Evolutionary conservation across 1,284 basidiomycete species (phyloP).

Genomic region (Cutaneotrichosporon daszewskae): DNA sequence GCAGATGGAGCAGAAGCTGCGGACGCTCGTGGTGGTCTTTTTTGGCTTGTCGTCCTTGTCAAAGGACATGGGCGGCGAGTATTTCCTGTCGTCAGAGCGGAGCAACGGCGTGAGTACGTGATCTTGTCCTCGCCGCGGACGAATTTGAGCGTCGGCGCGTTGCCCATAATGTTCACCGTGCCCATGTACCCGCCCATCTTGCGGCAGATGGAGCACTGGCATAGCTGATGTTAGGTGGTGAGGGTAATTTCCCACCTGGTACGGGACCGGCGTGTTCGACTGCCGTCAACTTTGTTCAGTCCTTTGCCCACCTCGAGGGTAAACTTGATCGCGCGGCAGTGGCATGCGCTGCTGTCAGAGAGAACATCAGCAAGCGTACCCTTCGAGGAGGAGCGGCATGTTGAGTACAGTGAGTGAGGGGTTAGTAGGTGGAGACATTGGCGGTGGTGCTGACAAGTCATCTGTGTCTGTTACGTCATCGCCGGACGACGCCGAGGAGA

Average conservation of each 20-base stretch:
- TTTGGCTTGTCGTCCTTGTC: conserved; percentile 37
- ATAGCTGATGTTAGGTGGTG: conserved; percentile 21
- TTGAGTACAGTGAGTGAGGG: background rate
- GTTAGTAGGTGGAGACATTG: background rate
- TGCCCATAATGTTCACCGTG: conserved; percentile 46
- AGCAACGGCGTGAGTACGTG: no score
- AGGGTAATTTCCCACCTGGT: conserved; percentile 20
- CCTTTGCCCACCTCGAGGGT: conserved; percentile 30
- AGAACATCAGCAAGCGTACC: conserved; percentile 12
- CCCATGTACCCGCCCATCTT: conserved; percentile 48
- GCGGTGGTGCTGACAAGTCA: no score
- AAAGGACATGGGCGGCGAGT: conserved; percentile 32
- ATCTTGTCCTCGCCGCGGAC: conserved; percentile 29
- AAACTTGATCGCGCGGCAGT: conserved; percentile 44
- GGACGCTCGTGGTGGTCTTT: conserved; percentile 26
- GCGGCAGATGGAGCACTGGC: conserved; percentile 47
- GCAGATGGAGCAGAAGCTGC: conserved; percentile 43
- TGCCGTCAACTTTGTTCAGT: conserved; percentile 6
- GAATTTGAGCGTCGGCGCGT: conserved; percentile 40
- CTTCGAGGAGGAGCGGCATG: conserved; percentile 41
- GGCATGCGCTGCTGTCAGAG: conserved; percentile 35
- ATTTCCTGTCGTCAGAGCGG: conserved; percentile 27
- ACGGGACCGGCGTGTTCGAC: conserved; percentile 47
- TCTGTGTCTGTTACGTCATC: no score
- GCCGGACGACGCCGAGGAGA: no score